Conservation (phyloP, 345 rosid species). For the Populus deltoides region DNA sequence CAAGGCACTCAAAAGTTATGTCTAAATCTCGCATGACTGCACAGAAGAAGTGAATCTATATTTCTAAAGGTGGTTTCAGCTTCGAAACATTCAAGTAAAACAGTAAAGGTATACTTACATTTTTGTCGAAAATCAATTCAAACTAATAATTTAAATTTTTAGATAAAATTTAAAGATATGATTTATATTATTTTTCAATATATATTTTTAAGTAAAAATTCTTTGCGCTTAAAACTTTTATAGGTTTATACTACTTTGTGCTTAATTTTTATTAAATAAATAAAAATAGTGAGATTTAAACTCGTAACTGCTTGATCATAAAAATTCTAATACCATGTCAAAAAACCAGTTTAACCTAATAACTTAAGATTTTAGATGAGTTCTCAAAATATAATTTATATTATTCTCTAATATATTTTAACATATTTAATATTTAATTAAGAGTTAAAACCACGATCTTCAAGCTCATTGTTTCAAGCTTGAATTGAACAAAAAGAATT, state of each 20-base stretch:
- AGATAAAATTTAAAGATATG: too few relatives aligned
- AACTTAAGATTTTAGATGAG: rapidly evolving
- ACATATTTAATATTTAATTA: not conserved
- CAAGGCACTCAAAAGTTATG: not conserved
- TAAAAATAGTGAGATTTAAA: rapidly evolving
- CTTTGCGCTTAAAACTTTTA: too few relatives aligned
- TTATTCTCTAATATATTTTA: not conserved
- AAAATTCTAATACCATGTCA: rapidly evolving
- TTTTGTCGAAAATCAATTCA: too few relatives aligned
- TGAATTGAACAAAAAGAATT: not conserved
- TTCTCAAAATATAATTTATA: too few relatives aligned
- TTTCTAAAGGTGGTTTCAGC: not conserved
- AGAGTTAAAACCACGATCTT: not conserved
- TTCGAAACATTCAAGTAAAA: not conserved
- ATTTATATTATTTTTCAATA: too few relatives aligned
- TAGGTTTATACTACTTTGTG: rapidly evolving
- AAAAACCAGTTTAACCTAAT: too few relatives aligned
- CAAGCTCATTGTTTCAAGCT: not conserved
- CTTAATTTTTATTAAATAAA: too few relatives aligned
- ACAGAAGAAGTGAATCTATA: not conserved
- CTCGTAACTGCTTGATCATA: rapidly evolving
- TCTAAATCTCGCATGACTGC: not conserved
- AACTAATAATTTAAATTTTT: too few relatives aligned
- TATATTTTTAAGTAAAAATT: too few relatives aligned
- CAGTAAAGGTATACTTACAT: too few relatives aligned